Base-by-base conservation (phyloP, 1,284 basidiomycete species). In the Melampsora americana region DNA sequence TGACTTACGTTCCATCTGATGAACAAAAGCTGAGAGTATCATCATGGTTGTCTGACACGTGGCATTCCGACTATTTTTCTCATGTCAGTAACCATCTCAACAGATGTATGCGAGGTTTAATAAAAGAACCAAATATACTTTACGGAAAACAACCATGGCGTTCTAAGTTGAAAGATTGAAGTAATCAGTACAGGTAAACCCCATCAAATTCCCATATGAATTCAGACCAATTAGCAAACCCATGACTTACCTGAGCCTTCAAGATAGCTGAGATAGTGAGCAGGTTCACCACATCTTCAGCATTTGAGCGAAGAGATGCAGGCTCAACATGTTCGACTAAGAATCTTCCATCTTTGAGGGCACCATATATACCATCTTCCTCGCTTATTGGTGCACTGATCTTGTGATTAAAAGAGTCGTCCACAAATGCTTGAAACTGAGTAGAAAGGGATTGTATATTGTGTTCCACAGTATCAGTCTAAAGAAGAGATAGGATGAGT, bases 1-100 rank as follows among this genome's bases (percentile, higher is more conserved):
- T 6, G 20, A 42, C 73, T 67, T 68, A 75, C 73, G 73, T 68
- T 64, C 59, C 64, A 66, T 75, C 73, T 26, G 73, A 68, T 16
- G 73, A 53, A 44, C 73, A 75, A 32, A 75, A 68, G 18, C 50
- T 53, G 16, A 75, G 56, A 44, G 64, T 56, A 23, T 14, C 14
- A 28, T n/a, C 53, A 56, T 23, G 53, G 26, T 56, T 28, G 53
- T 56, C 53, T 56, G 53, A 56, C 5, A 56, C 14, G 26, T 56
- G 53, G 20, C 53, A 56, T 3, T 56, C 53, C 26, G 53, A 23
- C 53, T 56, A 14, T 23, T 23, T n/a, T 56, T n/a, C 20, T 56
- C 6, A 23, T n/a, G n/a, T n/a, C 53, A 56, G 53, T 6, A 56
- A 56, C 7, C n/a, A 23, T 23, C n/a, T 6, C 12, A 53, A 53